A percentile compares a stretch with the other conserved stretches of the same genome.
Evolutionary conservation across 2,329 filamentous ascomycete genomes (phyloP).

Genomic region (Cordyceps fumosorosea): DNA sequence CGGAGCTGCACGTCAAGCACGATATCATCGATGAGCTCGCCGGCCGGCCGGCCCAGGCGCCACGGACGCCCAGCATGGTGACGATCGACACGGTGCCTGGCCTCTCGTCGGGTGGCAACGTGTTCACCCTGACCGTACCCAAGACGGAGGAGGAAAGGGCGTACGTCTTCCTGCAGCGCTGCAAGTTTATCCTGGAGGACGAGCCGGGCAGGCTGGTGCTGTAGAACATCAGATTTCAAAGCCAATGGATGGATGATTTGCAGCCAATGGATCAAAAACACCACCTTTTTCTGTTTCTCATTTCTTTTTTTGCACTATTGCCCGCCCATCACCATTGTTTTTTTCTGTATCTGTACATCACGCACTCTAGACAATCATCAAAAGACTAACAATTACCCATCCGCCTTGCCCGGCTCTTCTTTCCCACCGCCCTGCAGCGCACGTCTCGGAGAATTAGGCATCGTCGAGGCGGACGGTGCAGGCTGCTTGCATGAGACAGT

Average conservation of each 20-base stretch:
- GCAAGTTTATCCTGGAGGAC: constrained; percentile 76
- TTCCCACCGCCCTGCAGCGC: neutral
- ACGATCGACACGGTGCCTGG: constrained; percentile 36
- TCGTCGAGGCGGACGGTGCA: neutral
- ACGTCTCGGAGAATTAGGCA: neutral
- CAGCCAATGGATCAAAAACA: neutral
- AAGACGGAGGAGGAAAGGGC: constrained; percentile 77
- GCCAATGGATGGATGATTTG: neutral
- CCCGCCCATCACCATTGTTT: constrained; percentile 18
- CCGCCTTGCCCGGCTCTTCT: neutral
- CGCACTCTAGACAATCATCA: neutral
- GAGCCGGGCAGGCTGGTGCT: constrained; percentile 71
- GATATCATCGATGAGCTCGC: constrained; percentile 83
- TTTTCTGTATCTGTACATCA: constrained; percentile 7
- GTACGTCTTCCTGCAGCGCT: constrained; percentile 72
- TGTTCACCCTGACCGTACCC: constrained; percentile 76
- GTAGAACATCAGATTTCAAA: constrained; percentile 23
- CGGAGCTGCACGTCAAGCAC: constrained; percentile 23
- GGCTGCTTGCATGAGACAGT: neutral
- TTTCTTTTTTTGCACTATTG: constrained; percentile 18
- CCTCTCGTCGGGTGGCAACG: constrained; percentile 55
- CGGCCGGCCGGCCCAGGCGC: constrained; percentile 27
- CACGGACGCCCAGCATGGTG: constrained; percentile 19
- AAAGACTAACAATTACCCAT: neutral
- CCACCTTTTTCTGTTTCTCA: constrained; percentile 10